A percentile compares a stretch with the other conserved stretches of the same genome.
Conservation (phyloP, 495 filamentous ascomycete genomes). For the Usnea hakonensis region DNA sequence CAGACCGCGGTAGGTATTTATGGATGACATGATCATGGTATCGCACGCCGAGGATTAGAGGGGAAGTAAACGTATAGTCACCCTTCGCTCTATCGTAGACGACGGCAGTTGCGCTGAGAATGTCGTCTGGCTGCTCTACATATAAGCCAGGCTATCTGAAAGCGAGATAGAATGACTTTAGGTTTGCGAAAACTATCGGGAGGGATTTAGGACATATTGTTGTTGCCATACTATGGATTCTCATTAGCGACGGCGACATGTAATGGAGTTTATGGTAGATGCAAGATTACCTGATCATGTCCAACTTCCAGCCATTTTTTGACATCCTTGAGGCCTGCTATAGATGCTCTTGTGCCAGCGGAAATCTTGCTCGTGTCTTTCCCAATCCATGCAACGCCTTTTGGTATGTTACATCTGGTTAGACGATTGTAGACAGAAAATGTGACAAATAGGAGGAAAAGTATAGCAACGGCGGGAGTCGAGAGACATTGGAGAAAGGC, state of each 20-base stretch:
- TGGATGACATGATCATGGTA: conserved; percentile 27
- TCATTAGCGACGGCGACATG: neutral
- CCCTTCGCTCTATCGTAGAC: conserved; percentile 27
- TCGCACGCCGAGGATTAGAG: conserved; percentile 21
- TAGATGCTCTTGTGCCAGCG: neutral
- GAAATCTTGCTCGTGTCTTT: conserved; percentile 7
- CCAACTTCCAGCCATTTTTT: conserved; percentile 4
- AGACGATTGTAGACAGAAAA: conserved; percentile 2
- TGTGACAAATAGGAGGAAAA: neutral
- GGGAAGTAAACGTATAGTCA: conserved; percentile 26
- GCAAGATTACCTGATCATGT: conserved; percentile 9
- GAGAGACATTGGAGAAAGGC: conserved; percentile 1
- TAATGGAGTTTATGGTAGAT: no score
- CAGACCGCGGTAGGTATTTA: conserved; percentile 23
- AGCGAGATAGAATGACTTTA: conserved; percentile 29
- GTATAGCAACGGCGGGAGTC: neutral
- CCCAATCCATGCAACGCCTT: conserved; percentile 11
- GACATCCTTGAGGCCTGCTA: conserved; percentile 9
- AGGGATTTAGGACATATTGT: conserved; percentile 30
- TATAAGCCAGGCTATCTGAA: conserved; percentile 22
- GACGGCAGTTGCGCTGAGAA: conserved; percentile 22
- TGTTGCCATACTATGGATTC: conserved; percentile 26
- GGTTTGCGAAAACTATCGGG: conserved; percentile 30
- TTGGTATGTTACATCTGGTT: neutral
- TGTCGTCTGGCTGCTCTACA: conserved; percentile 26